A percentile compares a stretch with the other conserved stretches of the same genome.
Evolutionary conservation across 2,329 filamentous ascomycete species (phyloP).

Genomic region (Sphaerulina vaccinii): DNA sequence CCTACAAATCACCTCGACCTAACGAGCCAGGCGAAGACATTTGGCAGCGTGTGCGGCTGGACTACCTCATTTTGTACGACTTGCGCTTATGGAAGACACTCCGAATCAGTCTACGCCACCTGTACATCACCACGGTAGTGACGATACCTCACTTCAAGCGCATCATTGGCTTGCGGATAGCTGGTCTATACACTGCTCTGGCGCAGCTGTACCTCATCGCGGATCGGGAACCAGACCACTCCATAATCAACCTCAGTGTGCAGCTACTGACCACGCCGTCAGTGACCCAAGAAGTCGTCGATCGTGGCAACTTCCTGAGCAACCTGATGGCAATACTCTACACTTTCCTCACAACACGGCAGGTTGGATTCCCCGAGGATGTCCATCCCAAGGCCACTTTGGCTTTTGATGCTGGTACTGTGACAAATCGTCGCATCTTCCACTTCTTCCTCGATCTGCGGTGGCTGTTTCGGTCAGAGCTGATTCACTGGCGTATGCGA

Average conservation of each 20-base stretch:
- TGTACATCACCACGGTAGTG: slow-evolving; percentile 96
- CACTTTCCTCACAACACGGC: slow-evolving; percentile 91
- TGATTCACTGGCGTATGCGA: slow-evolving; percentile 82
- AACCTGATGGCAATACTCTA: slow-evolving; percentile 95
- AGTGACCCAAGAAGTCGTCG: slow-evolving; percentile 92
- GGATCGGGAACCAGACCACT: slow-evolving; percentile 94
- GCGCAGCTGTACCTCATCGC: slow-evolving; percentile 95
- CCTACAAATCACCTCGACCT: slow-evolving; percentile 53
- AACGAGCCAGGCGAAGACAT: slow-evolving; percentile 75
- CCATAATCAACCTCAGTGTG: slow-evolving; percentile 94
- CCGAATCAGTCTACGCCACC: slow-evolving; percentile 81
- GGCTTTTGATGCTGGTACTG: slow-evolving; percentile 89
- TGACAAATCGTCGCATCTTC: slow-evolving; percentile 93
- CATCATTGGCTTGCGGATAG: slow-evolving; percentile 86
- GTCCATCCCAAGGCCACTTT: slow-evolving; percentile 82
- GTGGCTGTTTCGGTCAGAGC: slow-evolving; percentile 82
- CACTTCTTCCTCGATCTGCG: slow-evolving; percentile 96
- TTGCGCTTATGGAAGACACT: slow-evolving; percentile 95
- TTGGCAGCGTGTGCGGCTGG: slow-evolving; percentile 82
- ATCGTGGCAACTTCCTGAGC: slow-evolving; percentile 91
- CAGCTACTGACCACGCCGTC: slow-evolving; percentile 97
- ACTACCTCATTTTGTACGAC: slow-evolving; percentile 94
- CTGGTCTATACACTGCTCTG: slow-evolving; percentile 87
- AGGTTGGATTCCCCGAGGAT: slow-evolving; percentile 91
- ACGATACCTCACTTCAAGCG: slow-evolving; percentile 95